Conservation (phyloP, 495 filamentous ascomycete species). For the Echria macrotheca region DNA sequence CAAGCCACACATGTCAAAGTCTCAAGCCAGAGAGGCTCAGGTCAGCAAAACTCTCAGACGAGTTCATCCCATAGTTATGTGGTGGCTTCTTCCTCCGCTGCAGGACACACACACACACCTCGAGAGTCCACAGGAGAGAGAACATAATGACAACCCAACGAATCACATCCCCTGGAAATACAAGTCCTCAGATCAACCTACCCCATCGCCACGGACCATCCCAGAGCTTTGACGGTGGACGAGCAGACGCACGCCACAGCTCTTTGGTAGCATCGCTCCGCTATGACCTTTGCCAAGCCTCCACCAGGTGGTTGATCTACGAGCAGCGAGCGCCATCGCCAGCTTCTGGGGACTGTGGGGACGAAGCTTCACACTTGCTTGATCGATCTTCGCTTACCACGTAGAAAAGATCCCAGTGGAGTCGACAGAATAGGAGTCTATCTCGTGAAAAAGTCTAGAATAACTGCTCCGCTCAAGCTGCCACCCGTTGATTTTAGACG, state of each 20-base stretch:
- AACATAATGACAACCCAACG: neutral
- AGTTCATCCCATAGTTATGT: no score
- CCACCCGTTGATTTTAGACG: no score
- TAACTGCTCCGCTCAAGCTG: no score
- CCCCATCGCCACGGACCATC: neutral
- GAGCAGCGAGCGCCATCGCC: neutral
- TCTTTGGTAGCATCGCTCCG: slow-evolving; percentile 4
- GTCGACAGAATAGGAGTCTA: neutral
- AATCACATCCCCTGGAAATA: neutral
- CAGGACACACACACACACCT: no score
- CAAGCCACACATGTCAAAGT: no score
- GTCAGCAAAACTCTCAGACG: no score
- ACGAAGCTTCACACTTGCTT: neutral
- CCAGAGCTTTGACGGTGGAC: slow-evolving; percentile 4
- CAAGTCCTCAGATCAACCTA: neutral
- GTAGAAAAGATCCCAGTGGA: neutral
- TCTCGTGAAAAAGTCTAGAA: no score
- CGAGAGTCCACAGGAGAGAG: no score
- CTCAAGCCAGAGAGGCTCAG: no score
- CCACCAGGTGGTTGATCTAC: neutral
- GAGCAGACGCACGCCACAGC: no score
- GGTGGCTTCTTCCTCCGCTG: no score
- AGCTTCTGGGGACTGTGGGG: neutral
- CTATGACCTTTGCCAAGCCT: slow-evolving; percentile 11
- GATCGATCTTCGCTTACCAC: slow-evolving; percentile 5